Evolutionary conservation across 2,329 filamentous ascomycete species (phyloP).

Genomic region (Pyricularia sp.): DNA sequence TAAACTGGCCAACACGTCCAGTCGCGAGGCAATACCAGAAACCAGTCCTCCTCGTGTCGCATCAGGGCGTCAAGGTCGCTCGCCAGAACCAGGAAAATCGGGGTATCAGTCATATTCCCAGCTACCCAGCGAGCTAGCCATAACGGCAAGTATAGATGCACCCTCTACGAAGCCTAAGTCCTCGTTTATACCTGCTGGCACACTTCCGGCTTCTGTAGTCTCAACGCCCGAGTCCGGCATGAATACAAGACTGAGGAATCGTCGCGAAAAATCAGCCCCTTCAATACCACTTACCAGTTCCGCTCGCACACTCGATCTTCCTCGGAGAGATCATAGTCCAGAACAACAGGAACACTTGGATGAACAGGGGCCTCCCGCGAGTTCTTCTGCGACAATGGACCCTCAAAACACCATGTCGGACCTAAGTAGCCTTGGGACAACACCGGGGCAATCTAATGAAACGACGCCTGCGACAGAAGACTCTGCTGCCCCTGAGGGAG

Average conservation of each 20-base stretch:
- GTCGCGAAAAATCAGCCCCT: not conserved
- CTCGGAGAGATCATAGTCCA: not conserved
- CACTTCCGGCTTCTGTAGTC: not conserved
- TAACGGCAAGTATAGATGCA: not conserved
- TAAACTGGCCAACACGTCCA: not conserved
- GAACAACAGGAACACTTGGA: not conserved
- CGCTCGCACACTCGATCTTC: not conserved
- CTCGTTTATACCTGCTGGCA: not conserved
- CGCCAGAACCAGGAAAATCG: not conserved
- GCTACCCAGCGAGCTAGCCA: not conserved
- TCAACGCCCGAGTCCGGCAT: not conserved
- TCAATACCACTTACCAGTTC: slow-evolving; percentile 1
- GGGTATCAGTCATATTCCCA: not conserved
- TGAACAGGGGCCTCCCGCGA: not conserved
- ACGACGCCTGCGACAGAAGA: slow-evolving; percentile 23
- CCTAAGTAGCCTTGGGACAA: slow-evolving; percentile 25
- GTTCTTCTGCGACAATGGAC: slow-evolving; percentile 7
- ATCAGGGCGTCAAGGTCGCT: not conserved
- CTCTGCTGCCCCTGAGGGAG: slow-evolving; percentile 14
- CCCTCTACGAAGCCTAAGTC: not conserved
- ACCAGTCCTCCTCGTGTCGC: slow-evolving; percentile 9
- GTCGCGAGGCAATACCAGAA: slow-evolving; percentile 11
- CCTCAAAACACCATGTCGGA: slow-evolving; percentile 17
- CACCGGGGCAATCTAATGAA: slow-evolving; percentile 23
- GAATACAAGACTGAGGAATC: not conserved